Conservation (phyloP, 352 stramenopile genomes). For the Elongisporangium undulatum region DNA sequence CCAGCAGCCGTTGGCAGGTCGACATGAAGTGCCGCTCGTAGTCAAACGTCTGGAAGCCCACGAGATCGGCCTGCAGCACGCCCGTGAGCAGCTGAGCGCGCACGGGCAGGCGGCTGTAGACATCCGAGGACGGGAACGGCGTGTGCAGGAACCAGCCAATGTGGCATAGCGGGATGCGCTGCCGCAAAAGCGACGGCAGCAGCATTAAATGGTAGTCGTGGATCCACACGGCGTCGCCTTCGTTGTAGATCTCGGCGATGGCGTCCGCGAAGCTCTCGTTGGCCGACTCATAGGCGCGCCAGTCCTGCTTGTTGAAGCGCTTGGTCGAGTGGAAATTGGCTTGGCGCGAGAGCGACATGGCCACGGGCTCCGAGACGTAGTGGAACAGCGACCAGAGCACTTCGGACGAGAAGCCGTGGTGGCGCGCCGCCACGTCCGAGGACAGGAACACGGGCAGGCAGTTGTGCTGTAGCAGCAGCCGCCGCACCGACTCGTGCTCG, state of each 20-base stretch:
- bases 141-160: conserved; percentile 90
- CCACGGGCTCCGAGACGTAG: conserved; percentile 78
- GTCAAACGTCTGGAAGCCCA: conserved; percentile 89
- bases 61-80: conserved; percentile 78
- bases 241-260: conserved; percentile 84
- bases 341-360: conserved; percentile 35
- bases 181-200: conserved; percentile 76
- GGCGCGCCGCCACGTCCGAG: conserved; percentile 76
- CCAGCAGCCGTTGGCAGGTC: conserved; percentile 72
- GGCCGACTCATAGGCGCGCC: conserved; percentile 83
- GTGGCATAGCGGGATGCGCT: conserved; percentile 60
- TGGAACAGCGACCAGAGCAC: conserved; percentile 91
- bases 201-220: conserved; percentile 91
- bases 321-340: conserved; percentile 52
- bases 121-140: conserved; percentile 82
- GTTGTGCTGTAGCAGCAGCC: conserved; percentile 81
- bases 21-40: conserved; percentile 87
- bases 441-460: conserved; percentile 86
- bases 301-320: conserved; percentile 87
- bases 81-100: conserved; percentile 69
- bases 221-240: conserved; percentile 87
- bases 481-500: conserved; percentile 69
- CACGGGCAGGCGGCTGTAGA: conserved; percentile 82
- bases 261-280: conserved; percentile 86
- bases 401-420: conserved; percentile 88